Base-by-base conservation (phyloP, 768 basidiomycete species). In the Cystofilobasidium macerans region DNA sequence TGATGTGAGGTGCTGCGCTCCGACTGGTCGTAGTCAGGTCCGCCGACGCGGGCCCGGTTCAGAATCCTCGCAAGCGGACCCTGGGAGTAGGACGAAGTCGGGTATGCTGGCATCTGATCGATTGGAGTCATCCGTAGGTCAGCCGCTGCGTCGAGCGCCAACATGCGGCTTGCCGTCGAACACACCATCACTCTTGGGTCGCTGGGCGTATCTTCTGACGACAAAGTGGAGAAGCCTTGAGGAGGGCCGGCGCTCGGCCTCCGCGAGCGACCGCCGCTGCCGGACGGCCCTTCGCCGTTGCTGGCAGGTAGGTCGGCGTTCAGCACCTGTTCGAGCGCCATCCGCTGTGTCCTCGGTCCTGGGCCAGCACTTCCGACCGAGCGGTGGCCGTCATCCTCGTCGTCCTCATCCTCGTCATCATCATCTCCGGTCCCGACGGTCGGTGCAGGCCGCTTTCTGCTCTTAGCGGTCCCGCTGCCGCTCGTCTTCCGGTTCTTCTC, bases 1-100 rank as follows among this genome's bases (percentile, higher is more conserved):
- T 56, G 51, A 16, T 42, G 28, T 22, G 48, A n/a, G 11, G 62
- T 63, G 35, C 51, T 53, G 36, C 62, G 47, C 38, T 62, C 62
- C 16, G 62, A 62, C 16, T 54, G 43, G 62, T 62, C 62, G 53
- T 62, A 62, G 12, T 54, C 62, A 14, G 28, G 4, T 1, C 48
- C 43, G 13, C 62, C 24, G 8, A 62, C 1, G 8, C 62, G 47
- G 13, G 28, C 48, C 3, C 58, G n/a, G 26, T 60, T 60, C 3
- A 62, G 62, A 6, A 62, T 53, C n/a, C 30, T 51, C 0, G 43
- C 26, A 0, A 62, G 33, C 16, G 62, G 62, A 3, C 62, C 47
- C 22, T 51, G 35, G 3, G 16, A 9, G 53, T 26, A 43, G 24
- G 32, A 18, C 12, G 42, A 12, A 33, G 22, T 2, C 26, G 13